Evolutionary conservation across 2,329 filamentous ascomycete genomes (phyloP).

Genomic region (Hymenoscyphus albidus): DNA sequence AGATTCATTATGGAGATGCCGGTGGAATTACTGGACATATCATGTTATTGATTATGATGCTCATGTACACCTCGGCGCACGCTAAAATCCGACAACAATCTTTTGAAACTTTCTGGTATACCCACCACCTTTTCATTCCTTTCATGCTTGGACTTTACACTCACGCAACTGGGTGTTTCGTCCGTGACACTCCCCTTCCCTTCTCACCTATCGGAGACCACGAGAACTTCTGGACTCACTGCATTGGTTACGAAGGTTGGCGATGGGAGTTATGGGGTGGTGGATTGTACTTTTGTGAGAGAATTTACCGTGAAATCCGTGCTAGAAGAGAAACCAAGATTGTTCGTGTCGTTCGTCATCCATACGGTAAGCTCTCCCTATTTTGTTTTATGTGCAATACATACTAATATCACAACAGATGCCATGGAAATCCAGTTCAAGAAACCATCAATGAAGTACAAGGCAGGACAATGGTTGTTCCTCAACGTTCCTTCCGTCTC

Average conservation of each 20-base stretch:
- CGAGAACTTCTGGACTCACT: constrained; percentile 80
- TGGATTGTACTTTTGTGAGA: constrained; percentile 79
- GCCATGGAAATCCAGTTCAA: constrained; percentile 96
- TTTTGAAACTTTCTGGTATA: constrained; percentile 99
- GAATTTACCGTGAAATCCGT: constrained; percentile 86
- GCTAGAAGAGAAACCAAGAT: constrained; percentile 82
- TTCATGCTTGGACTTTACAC: constrained; percentile 94
- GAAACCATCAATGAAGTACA: constrained; percentile 97
- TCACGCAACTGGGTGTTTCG: constrained; percentile 93
- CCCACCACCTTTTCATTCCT: constrained; percentile 95
- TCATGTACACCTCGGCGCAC: constrained; percentile 97
- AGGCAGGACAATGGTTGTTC: constrained; percentile 97
- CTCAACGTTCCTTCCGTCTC: constrained; percentile 88
- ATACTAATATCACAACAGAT: constrained; percentile 49
- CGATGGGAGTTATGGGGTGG: constrained; percentile 91
- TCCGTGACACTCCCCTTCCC: constrained; percentile 69
- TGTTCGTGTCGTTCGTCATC: constrained; percentile 89
- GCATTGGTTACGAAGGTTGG: constrained; percentile 94
- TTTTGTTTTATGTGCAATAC: neutral
- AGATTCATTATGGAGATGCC: constrained; percentile 87
- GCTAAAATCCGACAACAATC: constrained; percentile 92
- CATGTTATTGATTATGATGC: constrained; percentile 97
- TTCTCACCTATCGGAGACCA: constrained; percentile 78
- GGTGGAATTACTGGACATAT: constrained; percentile 94
- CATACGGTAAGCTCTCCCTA: constrained; percentile 65